Evolutionary conservation across 2,329 filamentous ascomycete genomes (phyloP).

Genomic region (Cordyceps fumosorosea): DNA sequence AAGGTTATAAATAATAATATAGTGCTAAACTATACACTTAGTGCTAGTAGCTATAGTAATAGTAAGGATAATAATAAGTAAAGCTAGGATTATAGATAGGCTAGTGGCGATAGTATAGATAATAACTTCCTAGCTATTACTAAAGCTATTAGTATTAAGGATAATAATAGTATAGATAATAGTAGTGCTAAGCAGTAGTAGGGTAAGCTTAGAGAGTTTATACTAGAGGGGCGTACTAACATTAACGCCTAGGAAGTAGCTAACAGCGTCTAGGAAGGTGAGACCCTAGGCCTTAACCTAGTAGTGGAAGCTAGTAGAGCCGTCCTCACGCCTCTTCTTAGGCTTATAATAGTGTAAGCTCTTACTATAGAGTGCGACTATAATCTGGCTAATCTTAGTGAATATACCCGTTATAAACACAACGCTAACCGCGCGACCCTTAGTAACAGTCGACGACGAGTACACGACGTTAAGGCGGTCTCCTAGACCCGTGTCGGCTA

Average conservation of each 20-base stretch:
- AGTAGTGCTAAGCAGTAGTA: constrained; percentile 58
- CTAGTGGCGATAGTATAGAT: constrained; percentile 40
- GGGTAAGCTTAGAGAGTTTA: constrained; percentile 63
- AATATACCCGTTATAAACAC: constrained; percentile 55
- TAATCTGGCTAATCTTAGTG: constrained; percentile 58
- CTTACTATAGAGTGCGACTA: constrained; percentile 37
- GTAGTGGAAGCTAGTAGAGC: constrained; percentile 24
- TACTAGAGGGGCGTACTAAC: constrained; percentile 63
- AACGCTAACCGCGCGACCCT: constrained; percentile 52
- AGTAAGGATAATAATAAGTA: constrained; percentile 47
- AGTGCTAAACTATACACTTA: constrained; percentile 44
- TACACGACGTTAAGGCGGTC: constrained; percentile 58
- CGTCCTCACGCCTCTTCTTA: constrained; percentile 41
- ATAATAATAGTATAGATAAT: constrained; percentile 39
- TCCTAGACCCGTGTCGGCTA: constrained; percentile 38
- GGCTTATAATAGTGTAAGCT: constrained; percentile 27
- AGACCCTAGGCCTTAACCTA: constrained; percentile 31
- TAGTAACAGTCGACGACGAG: constrained; percentile 55
- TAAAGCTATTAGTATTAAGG: constrained; percentile 35
- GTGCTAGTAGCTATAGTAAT: constrained; percentile 54
- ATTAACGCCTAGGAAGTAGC: constrained; percentile 41
- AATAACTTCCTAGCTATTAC: constrained; percentile 32
- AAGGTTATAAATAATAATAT: constrained; percentile 48
- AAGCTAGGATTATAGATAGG: constrained; percentile 46
- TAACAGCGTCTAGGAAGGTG: constrained; percentile 30